A percentile compares a stretch with the other conserved stretches of the same genome.
phyloP scores from a whole-genome alignment of 1,139 yeast species.

The Magnusiomyces paraingens region DNA sequence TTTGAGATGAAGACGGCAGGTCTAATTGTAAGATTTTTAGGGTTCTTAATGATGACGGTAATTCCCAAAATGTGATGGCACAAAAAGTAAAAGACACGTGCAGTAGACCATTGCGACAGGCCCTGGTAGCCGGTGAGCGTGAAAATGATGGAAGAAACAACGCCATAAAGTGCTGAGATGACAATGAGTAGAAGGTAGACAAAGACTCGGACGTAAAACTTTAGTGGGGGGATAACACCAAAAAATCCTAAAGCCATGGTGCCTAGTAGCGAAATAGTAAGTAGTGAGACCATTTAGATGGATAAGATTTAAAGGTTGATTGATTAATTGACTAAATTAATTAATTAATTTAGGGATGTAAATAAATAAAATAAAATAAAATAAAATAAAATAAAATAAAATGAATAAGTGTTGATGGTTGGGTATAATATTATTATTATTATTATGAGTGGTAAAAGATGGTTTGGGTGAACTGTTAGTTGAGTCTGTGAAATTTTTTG shows the following conservation, averaged over 20 bases:
- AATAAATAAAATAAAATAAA: too few relatives aligned
- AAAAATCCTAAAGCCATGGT: slow-evolving; percentile 30
- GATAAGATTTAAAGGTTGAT: neutral
- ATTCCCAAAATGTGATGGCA: slow-evolving; percentile 61
- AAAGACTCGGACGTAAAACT: slow-evolving; percentile 33
- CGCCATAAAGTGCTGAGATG: slow-evolving; percentile 41
- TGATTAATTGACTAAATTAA: too few relatives aligned
- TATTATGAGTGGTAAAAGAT: too few relatives aligned
- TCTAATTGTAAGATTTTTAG: slow-evolving; percentile 41
- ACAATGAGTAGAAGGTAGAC: slow-evolving; percentile 30
- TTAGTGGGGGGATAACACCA: slow-evolving; percentile 33
- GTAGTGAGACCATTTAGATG: neutral
- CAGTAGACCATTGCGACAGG: slow-evolving; percentile 85
- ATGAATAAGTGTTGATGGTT: too few relatives aligned
- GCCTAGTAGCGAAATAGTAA: slow-evolving; percentile 18
- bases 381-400: too few relatives aligned
- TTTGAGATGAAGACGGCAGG: slow-evolving; percentile 86
- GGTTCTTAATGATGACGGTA: slow-evolving; percentile 59
- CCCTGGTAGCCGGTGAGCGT: slow-evolving; percentile 67
- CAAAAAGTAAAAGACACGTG: slow-evolving; percentile 64
- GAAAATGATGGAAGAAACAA: slow-evolving; percentile 62
- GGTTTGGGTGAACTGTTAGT: too few relatives aligned
- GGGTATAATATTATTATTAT: too few relatives aligned
- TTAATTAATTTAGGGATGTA: too few relatives aligned
- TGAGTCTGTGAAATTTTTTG: too few relatives aligned